phyloP scores from a whole-genome alignment of 805 yeast genomes.

The Candida mattraensis region DNA sequence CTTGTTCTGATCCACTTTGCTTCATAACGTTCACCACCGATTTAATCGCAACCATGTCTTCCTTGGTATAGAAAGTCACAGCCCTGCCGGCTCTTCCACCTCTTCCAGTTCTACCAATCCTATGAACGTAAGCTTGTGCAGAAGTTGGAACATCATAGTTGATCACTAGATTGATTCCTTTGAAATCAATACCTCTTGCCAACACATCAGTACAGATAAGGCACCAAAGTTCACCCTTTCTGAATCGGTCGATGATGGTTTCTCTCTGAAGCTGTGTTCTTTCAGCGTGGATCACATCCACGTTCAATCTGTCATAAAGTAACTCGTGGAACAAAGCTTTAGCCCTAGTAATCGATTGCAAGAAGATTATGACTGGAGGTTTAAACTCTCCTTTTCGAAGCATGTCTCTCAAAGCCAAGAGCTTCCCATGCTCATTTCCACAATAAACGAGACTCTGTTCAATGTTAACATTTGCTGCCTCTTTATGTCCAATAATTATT shows the following conservation, averaged over 20 bases:
- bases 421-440: conserved; percentile 94
- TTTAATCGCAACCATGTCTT: conserved; percentile 72
- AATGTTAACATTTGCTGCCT: conserved; percentile 83
- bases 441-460: conserved; percentile 83
- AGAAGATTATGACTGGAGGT: conserved; percentile 90
- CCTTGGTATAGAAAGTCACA: conserved; percentile 89
- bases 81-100: conserved; percentile 87
- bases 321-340: conserved; percentile 93
- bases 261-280: conserved; percentile 87
- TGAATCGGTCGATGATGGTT: conserved; percentile 78
- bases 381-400: conserved; percentile 78
- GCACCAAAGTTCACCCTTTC: conserved; percentile 92
- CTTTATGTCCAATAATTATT: conserved; percentile 88
- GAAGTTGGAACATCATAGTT: conserved; percentile 95
- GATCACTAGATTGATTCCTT: conserved; percentile 90
- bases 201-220: conserved; percentile 94
- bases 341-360: conserved; percentile 90
- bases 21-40: conserved; percentile 93
- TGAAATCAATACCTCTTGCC: conserved; percentile 96
- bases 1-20: conserved; percentile 72
- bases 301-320: conserved; percentile 86
- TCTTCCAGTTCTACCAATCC: conserved; percentile 99
- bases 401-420: conserved; percentile 87
- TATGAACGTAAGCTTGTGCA: conserved; percentile 93
- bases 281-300: conserved; percentile 95